Evolutionary conservation across 2,329 filamentous ascomycete genomes (phyloP).

Genomic region (Lachnellula hyalina): DNA sequence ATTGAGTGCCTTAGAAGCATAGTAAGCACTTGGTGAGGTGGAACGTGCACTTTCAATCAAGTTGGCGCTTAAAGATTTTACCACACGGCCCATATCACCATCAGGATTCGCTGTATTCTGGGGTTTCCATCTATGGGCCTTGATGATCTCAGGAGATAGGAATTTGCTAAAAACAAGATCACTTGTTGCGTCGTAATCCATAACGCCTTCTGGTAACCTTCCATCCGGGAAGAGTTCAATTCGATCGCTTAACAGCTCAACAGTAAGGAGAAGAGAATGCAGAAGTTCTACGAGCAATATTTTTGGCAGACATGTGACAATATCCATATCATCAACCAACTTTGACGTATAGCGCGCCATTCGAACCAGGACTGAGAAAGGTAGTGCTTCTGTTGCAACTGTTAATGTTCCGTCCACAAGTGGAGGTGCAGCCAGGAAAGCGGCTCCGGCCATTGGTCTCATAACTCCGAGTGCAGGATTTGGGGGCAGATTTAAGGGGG

Average conservation of each 20-base stretch:
- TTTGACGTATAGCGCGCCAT: constrained; percentile 66
- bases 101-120: constrained; percentile 35
- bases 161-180: neutral
- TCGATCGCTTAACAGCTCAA: constrained; percentile 50
- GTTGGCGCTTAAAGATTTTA: neutral
- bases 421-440: constrained; percentile 51
- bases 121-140: constrained; percentile 14
- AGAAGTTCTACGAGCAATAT: constrained; percentile 45
- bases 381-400: constrained; percentile 55
- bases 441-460: constrained; percentile 64
- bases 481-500: constrained; percentile 48
- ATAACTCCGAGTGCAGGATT: constrained; percentile 67
- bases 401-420: constrained; percentile 18
- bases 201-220: constrained; percentile 43
- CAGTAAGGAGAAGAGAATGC: constrained; percentile 45
- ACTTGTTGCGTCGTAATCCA: constrained; percentile 28
- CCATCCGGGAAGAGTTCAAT: constrained; percentile 37
- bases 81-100: constrained; percentile 31
- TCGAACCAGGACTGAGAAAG: constrained; percentile 67
- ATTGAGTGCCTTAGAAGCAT: constrained; percentile 48
- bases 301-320: constrained; percentile 36
- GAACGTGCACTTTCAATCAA: constrained; percentile 37
- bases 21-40: constrained; percentile 31
- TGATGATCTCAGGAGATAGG: constrained; percentile 2
- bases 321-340: constrained; percentile 44